A percentile compares a stretch with the other conserved stretches of the same genome.
Evolutionary conservation across 805 yeast species (phyloP).

Genomic region (Saturnispora diversa): DNA sequence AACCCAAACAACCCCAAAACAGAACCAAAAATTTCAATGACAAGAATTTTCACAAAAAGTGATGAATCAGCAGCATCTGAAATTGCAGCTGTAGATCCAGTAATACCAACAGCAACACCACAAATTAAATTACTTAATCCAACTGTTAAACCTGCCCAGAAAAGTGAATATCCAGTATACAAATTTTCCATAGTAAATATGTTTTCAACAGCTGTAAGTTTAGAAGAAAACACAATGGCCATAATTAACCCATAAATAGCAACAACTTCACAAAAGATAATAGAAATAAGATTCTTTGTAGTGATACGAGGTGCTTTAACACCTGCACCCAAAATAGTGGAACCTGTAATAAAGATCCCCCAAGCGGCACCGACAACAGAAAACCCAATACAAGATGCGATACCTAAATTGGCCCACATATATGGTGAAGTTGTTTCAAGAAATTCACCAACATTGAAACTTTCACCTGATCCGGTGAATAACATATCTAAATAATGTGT

Average conservation of each 20-base stretch:
- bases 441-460: constrained; percentile 86
- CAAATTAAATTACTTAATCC: constrained; percentile 90
- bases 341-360: constrained; percentile 96
- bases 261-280: constrained; percentile 98
- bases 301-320: constrained; percentile 96
- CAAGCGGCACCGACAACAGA: constrained; percentile 98
- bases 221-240: constrained; percentile 94
- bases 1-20: constrained; percentile 93
- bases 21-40: constrained; percentile 94
- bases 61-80: constrained; percentile 97
- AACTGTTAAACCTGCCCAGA: constrained; percentile 98
- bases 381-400: constrained; percentile 83
- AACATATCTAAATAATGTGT: constrained; percentile 40
- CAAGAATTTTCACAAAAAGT: constrained; percentile 89
- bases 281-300: constrained; percentile 90
- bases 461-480: constrained; percentile 88
- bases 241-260: constrained; percentile 96
- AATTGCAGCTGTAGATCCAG: constrained; percentile 98
- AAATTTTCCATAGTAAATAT: constrained; percentile 74
- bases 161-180: constrained; percentile 89
- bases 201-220: constrained; percentile 61
- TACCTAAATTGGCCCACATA: constrained; percentile 93
- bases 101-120: constrained; percentile 94
- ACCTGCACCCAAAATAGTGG: constrained; percentile 95
- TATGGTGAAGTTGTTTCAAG: constrained; percentile 83